A percentile compares a stretch with the other conserved stretches of the same genome.
phyloP scores from a whole-genome alignment of 164 flowering plant genomes.

The Vitis labrusca region DNA sequence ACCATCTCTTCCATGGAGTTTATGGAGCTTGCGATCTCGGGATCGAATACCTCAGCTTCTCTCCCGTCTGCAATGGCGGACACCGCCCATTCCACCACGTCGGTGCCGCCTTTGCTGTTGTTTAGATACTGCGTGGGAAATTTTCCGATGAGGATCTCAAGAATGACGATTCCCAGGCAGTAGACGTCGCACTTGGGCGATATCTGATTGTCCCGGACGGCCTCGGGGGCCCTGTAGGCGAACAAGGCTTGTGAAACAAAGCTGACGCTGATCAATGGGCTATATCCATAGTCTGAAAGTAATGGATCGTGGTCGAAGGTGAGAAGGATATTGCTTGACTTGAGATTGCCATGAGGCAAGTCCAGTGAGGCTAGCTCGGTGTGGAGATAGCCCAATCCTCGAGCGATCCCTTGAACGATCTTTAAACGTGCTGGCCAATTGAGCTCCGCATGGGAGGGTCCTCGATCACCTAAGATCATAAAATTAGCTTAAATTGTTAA shows the following conservation, averaged over 20 bases:
- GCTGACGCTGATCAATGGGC: slow-evolving; percentile 35
- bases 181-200: slow-evolving; percentile 76
- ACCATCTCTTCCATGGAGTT: slow-evolving; percentile 18
- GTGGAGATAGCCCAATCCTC: slow-evolving; percentile 65
- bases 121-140: slow-evolving; percentile 75
- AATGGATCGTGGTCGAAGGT: slow-evolving; percentile 50
- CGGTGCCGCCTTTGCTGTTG: slow-evolving; percentile 69
- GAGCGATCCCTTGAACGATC: slow-evolving; percentile 69
- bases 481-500: not conserved
- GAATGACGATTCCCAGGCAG: slow-evolving; percentile 73
- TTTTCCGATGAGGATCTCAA: slow-evolving; percentile 78
- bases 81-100: slow-evolving; percentile 61
- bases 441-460: slow-evolving; percentile 43
- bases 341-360: slow-evolving; percentile 87
- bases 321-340: slow-evolving; percentile 80
- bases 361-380: slow-evolving; percentile 36
- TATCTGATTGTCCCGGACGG: slow-evolving; percentile 30
- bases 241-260: slow-evolving; percentile 39
- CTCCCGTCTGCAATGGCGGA: slow-evolving; percentile 45
- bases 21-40: slow-evolving; percentile 40
- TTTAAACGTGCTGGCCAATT: slow-evolving; percentile 68
- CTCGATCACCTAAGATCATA: slow-evolving; percentile 56
- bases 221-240: slow-evolving; percentile 75
- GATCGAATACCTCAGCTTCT: slow-evolving; percentile 57
- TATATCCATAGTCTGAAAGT: slow-evolving; percentile 58